These are phyloP conservation scores for Tricholoma furcatifolium DNA, from an alignment of 768 basidiomycete species.

Conservation along the genomic window DNA sequence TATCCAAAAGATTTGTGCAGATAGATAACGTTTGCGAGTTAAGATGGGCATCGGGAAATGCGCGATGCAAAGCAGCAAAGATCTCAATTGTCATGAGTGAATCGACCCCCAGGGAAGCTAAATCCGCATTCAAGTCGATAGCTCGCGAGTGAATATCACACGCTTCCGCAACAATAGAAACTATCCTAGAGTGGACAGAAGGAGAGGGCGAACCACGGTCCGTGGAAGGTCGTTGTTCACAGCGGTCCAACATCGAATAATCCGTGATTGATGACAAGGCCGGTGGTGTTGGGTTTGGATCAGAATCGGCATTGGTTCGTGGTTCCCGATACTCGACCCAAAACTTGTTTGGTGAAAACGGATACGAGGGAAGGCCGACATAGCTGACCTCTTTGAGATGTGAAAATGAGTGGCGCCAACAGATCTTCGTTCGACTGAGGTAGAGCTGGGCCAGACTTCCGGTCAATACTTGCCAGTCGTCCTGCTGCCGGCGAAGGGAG, in stretches of 20 bases:
- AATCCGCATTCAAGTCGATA: slow-evolving; percentile 36
- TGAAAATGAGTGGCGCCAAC: slow-evolving; percentile 57
- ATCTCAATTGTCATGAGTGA: slow-evolving; percentile 66
- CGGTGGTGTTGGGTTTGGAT: background rate
- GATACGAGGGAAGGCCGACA: slow-evolving; percentile 59
- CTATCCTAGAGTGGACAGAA: slow-evolving; percentile 25
- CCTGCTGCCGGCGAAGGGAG: slow-evolving; percentile 46
- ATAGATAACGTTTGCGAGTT: slow-evolving; percentile 28
- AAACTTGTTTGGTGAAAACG: slow-evolving; percentile 53
- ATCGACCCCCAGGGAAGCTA: slow-evolving; percentile 59
- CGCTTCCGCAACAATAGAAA: slow-evolving; percentile 37
- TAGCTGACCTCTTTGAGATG: slow-evolving; percentile 41
- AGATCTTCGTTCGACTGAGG: slow-evolving; percentile 33
- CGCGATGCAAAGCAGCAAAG: slow-evolving; percentile 30
- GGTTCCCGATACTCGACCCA: slow-evolving; percentile 51
- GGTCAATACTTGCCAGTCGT: slow-evolving; percentile 45
- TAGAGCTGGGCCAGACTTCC: slow-evolving; percentile 50
- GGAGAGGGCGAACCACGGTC: slow-evolving; percentile 1
- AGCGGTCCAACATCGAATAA: slow-evolving; percentile 37
- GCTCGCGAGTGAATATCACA: slow-evolving; percentile 37
- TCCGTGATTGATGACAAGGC: slow-evolving; percentile 13
- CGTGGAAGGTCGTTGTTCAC: slow-evolving; percentile 41
- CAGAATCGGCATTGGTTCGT: background rate
- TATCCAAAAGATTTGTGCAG: slow-evolving; percentile 36
- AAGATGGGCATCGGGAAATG: slow-evolving; percentile 32